Evolutionary conservation across 176 grass and related monocot species (phyloP).

Genomic region (Leersia perrieri): DNA sequence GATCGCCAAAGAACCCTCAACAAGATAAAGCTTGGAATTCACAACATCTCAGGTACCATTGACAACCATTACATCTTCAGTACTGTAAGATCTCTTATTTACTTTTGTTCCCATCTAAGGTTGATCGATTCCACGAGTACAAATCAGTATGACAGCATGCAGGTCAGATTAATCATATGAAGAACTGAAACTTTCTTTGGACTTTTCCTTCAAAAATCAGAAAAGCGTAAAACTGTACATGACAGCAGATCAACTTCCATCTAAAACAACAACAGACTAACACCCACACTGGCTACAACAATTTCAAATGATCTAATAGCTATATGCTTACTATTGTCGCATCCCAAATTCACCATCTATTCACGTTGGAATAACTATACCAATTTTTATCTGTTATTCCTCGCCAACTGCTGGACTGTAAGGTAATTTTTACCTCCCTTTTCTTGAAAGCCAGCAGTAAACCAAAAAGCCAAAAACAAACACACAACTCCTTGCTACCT

Average conservation of each 20-base stretch:
- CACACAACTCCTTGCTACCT: not conserved
- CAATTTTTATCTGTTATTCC: not conserved
- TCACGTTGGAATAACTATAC: constrained; percentile 8
- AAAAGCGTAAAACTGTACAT: not conserved
- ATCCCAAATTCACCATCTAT: not conserved
- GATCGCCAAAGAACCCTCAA: too few relatives aligned
- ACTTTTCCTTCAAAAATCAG: not conserved
- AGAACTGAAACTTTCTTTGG: not conserved
- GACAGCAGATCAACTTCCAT: not conserved
- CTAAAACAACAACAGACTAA: not conserved
- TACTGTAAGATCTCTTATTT: too few relatives aligned
- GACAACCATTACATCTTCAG: too few relatives aligned
- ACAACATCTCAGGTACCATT: too few relatives aligned
- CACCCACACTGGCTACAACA: not conserved
- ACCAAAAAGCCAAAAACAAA: not conserved
- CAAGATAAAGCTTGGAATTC: too few relatives aligned
- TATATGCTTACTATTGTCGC: constrained; percentile 4
- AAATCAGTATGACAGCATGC: not conserved
- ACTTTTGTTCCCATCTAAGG: not conserved
- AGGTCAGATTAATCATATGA: not conserved
- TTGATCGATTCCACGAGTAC: not conserved
- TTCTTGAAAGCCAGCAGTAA: not conserved
- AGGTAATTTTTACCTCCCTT: not conserved
- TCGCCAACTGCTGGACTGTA: not conserved
- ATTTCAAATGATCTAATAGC: constrained; percentile 3